A percentile compares a stretch with the other conserved stretches of the same genome.
Evolutionary conservation across 176 grass and related monocot species (phyloP).

Genomic region (Carex scoparia): DNA sequence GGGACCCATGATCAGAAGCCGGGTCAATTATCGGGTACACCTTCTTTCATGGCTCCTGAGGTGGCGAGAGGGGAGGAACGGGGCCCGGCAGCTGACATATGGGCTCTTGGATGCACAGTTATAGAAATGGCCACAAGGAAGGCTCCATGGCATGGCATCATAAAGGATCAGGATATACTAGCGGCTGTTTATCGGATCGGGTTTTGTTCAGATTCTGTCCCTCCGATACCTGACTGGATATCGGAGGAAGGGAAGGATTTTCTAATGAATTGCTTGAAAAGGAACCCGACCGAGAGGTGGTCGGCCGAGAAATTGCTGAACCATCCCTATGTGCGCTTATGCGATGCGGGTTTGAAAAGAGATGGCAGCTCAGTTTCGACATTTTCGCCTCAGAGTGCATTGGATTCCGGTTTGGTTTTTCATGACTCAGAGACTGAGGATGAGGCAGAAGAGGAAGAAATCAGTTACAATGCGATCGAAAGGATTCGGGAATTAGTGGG

Average conservation of each 20-base stretch:
- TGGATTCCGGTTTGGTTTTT: conserved; percentile 27
- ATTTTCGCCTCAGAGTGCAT: conserved; percentile 44
- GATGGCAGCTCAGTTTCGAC: not conserved
- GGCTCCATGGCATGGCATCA: conserved; percentile 24
- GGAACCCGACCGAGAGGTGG: conserved; percentile 29
- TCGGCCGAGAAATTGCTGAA: conserved; percentile 23
- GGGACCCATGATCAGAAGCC: not conserved
- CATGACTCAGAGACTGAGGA: conserved; percentile 49
- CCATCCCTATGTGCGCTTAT: conserved; percentile 18
- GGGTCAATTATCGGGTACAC: conserved; percentile 25
- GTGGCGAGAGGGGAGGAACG: conserved; percentile 36
- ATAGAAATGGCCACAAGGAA: conserved; percentile 44
- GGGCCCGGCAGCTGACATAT: conserved; percentile 22
- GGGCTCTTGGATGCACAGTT: conserved; percentile 40
- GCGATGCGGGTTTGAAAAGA: not conserved
- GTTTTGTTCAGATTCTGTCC: conserved; percentile 33
- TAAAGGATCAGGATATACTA: conserved; percentile 22
- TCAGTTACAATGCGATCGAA: not conserved
- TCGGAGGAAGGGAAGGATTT: conserved; percentile 37
- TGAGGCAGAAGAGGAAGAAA: conserved; percentile 31
- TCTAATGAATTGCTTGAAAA: conserved; percentile 28
- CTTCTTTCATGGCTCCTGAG: conserved; percentile 12
- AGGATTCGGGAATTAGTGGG: conserved; percentile 12
- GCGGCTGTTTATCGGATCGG: conserved; percentile 31
- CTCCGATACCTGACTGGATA: conserved; percentile 27